phyloP scores from a whole-genome alignment of 2,329 filamentous ascomycete species.

The Aspergillus calidoustus region DNA sequence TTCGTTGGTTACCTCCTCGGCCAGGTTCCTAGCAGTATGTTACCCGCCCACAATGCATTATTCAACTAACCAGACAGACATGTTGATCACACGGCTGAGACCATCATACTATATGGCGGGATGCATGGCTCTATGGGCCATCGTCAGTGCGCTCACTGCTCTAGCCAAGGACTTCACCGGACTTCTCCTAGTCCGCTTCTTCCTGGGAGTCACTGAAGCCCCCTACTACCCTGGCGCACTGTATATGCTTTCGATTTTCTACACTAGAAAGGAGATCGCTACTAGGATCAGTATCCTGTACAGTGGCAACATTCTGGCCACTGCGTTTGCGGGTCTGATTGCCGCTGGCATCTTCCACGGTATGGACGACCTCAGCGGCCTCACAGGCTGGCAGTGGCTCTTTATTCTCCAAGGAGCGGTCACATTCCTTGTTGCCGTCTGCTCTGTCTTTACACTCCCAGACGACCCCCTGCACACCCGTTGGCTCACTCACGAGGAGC shows the following conservation, averaged over 20 bases:
- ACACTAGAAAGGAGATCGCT: slow-evolving; percentile 63
- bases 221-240: slow-evolving; percentile 65
- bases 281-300: slow-evolving; percentile 62
- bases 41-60: background rate
- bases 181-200: slow-evolving; percentile 44
- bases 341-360: slow-evolving; percentile 63
- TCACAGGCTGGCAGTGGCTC: slow-evolving; percentile 58
- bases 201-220: slow-evolving; percentile 39
- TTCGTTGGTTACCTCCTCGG: slow-evolving; percentile 31
- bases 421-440: slow-evolving; percentile 48
- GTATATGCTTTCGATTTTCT: slow-evolving; percentile 68
- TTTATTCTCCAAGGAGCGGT: slow-evolving; percentile 56
- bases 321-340: slow-evolving; percentile 64
- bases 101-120: slow-evolving; percentile 52
- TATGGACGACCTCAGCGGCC: slow-evolving; percentile 60
- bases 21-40: slow-evolving; percentile 26
- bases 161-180: slow-evolving; percentile 45
- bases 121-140: slow-evolving; percentile 37
- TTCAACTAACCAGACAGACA: slow-evolving; percentile 16
- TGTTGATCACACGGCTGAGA: slow-evolving; percentile 40
- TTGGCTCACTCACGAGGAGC: slow-evolving; percentile 30
- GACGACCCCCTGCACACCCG: slow-evolving; percentile 49
- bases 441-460: slow-evolving; percentile 48
- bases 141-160: slow-evolving; percentile 34
- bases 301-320: slow-evolving; percentile 64